Evolutionary conservation across 345 rosid species (phyloP), one percentile per base, ranked within the genome.

Genomic region (Hibiscus trionum): DNA sequence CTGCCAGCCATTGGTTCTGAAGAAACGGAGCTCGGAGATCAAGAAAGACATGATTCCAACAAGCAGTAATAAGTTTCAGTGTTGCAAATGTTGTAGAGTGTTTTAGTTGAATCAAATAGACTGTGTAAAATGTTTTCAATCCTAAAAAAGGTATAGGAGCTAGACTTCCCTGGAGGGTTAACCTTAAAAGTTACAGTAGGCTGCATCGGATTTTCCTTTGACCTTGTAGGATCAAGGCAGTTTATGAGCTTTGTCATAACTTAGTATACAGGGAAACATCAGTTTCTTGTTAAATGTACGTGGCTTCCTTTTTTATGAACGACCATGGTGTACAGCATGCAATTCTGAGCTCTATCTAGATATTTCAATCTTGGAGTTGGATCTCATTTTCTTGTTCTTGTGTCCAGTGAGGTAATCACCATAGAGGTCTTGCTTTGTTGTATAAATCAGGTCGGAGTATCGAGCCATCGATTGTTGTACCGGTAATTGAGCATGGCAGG

Each of bases 1-100:
- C 75, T 53, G 63, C 69, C 64, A n/a, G 66, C 49, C 12, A 19
- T 62, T 6, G 77, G 53, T 68, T 66, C 76, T 8, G 47, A 57
- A 35, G 65, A 37, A 70, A 66, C 73, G 29, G 56, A 72, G 46
- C 44, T 24, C 35, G 42, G 69, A 70, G 77, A 35, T 35, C 7
- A 35, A 35, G 37, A 35, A 35, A 35, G 26, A 67, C 44, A 59
- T 61, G 46, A 56, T 53, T 65, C 61, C 10, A 37, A 47, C 29
- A 77, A 64, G 24, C 39, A 14, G 46, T 24, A 58, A 7, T 35
- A 1, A 70, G 37, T 73, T 63, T n/a, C 57, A 52, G 57, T 52
- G 56, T 67, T 16, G 26, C 50, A 67, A 66, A 46, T 46, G 56
- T 67, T 27, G 26, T 49, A 67, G 39, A 49, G 42, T 15, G 14